phyloP scores from a whole-genome alignment of 2,329 filamentous ascomycete genomes.

The Paecilomyces fulvus region DNA sequence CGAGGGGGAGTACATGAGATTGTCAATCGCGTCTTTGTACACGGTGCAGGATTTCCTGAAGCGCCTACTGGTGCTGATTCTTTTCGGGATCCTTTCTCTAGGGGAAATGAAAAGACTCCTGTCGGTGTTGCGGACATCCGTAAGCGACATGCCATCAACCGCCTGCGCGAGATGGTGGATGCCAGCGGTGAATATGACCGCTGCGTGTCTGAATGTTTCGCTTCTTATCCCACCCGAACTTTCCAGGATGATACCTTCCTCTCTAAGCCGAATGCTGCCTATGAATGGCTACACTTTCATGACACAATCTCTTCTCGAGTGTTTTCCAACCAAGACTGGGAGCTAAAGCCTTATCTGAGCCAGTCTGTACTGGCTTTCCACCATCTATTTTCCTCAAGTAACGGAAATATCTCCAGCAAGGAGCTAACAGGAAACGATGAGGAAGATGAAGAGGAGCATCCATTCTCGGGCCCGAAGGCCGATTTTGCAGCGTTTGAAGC shows the following conservation, averaged over 20 bases:
- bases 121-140: slow-evolving; percentile 52
- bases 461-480: slow-evolving; percentile 74
- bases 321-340: slow-evolving; percentile 84
- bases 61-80: slow-evolving; percentile 29
- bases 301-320: slow-evolving; percentile 72
- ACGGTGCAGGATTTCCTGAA: slow-evolving; percentile 53
- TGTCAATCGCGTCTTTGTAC: slow-evolving; percentile 57
- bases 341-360: slow-evolving; percentile 77
- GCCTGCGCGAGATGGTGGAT: slow-evolving; percentile 54
- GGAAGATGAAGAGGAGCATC: slow-evolving; percentile 47
- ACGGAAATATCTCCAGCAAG: slow-evolving; percentile 39
- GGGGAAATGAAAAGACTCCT: slow-evolving; percentile 18
- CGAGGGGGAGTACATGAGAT: slow-evolving; percentile 57
- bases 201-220: slow-evolving; percentile 64
- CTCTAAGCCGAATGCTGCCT: slow-evolving; percentile 75
- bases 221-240: slow-evolving; percentile 73
- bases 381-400: slow-evolving; percentile 72
- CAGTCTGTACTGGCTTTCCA: slow-evolving; percentile 86
- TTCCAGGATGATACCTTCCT: slow-evolving; percentile 91
- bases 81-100: slow-evolving; percentile 26
- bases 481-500: slow-evolving; percentile 75
- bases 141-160: slow-evolving; percentile 51
- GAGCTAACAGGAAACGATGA: slow-evolving; percentile 39
- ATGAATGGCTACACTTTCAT: slow-evolving; percentile 95
- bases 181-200: slow-evolving; percentile 55